Evolutionary conservation across 2,329 filamentous ascomycete genomes (phyloP), one percentile per base, ranked within the genome.

Genomic region (Massarina eburnea): DNA sequence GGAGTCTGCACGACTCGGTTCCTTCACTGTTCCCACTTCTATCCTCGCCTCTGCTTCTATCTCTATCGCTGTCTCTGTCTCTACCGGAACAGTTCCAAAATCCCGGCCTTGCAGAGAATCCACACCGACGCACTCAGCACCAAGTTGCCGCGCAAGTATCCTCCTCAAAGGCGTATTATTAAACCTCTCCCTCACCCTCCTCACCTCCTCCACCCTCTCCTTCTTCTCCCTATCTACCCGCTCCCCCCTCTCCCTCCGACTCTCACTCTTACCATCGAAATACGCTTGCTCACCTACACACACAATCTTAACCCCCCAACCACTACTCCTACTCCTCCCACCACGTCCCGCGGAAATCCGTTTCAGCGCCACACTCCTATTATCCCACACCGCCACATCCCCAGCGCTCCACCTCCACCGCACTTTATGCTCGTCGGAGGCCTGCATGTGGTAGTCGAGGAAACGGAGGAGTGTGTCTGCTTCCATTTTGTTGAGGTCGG

Each of bases 401-500:
- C 51, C 51, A 7, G 39, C 26, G 21, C 47, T 43, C 50, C 48
- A 54, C 8, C 39, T 45, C 41, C 49, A 51, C 3, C 46, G 48
- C 5, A 51, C 33, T 15, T 20, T 49, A 15, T 56, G 45, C 29
- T 49, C 48, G 30, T 45, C 48, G 3, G 46, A 30, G 14, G 50
- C 48, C 8, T 51, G 30, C 18, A 56, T 41, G 10, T 56, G 43
- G 17, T 46, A 35, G 20, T 46, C 41, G 0, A 53, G 38, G 4
- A 54, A 49, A 17, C 48, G 33, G 7, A 51, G 38, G 3, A 56
- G 20, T 58, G 71, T 70, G 56, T 77, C 75, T 1, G 73, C 75
- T 52, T 80, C 76, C 5, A 62, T 55, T 45, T 75, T 76, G 45
- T 78, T 78, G 9, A 80, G 64, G 55, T 78, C 76, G 3, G 73